Base-by-base conservation (phyloP, 441 rosid genomes). In the Dalechampia spathulata region DNA sequence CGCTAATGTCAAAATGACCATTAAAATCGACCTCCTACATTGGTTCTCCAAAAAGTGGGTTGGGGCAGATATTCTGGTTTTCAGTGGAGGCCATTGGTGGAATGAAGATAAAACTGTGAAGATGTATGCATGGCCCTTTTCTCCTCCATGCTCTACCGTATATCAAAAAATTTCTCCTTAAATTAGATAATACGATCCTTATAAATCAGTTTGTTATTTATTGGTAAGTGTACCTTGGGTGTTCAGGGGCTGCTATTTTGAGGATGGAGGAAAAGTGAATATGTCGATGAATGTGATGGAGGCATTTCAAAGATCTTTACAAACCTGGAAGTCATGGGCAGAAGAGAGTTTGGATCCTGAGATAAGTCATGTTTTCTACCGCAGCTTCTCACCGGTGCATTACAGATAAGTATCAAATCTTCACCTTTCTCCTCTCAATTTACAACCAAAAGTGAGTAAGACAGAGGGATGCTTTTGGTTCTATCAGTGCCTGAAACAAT, bases 1-100 rank as follows among this genome's bases (percentile, higher is more conserved):
- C 0, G 16, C 52, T 13, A 52, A 66, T 8, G 64, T 88, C 45
- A 75, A 54, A 38, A 67, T 42, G 46, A 75, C 89, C 3, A 48
- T 87, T 49, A 73, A 79, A 63, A 79, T 93, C 1, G 95, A 89
- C 16, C 58, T 69, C 54, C 45, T 93, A 47, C 85, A 83, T 60
- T 82, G 91, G 92, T 79, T 71, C 55, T 80, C 92, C 5, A 59
- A 28, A 12, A 75, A 55, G 49, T 89, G 99, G 97, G 66, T 45
- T 4, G 96, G 78, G 6, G 90, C 96, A 0, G 73, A 89, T 63
- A 80, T 93, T 61, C 62, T 93, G 2, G 69, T 89, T 38, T 83
- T 89, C 76, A 87, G 82, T 44, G 65, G 84, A 6, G 97, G 97
- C 9, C 97, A 87, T 42, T 89, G 95, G 96, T 93, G 96, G 99